A percentile compares a stretch with the other conserved stretches of the same genome.
phyloP scores from a whole-genome alignment of 495 filamentous ascomycete genomes.

The Lophiotrema nucula region DNA sequence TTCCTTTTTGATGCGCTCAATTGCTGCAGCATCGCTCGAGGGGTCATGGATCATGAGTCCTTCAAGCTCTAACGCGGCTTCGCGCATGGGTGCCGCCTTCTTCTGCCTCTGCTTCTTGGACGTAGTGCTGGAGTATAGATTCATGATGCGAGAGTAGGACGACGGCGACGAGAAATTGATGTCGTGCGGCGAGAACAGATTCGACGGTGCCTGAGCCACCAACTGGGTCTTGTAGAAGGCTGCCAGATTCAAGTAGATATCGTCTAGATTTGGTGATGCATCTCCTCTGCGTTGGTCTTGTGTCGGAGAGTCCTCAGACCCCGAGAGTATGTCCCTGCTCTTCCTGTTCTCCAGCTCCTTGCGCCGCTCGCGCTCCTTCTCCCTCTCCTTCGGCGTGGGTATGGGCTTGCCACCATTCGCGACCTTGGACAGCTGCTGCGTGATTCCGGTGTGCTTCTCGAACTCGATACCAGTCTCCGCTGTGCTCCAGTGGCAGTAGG shows the following conservation, averaged over 20 bases:
- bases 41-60: constrained; percentile 59
- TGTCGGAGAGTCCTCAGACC: constrained; percentile 17
- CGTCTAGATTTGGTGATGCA: constrained; percentile 51
- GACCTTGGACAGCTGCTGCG: constrained; percentile 68
- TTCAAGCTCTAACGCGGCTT: constrained; percentile 66
- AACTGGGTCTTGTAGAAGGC: constrained; percentile 59
- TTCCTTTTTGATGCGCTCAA: constrained; percentile 49
- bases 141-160: constrained; percentile 85
- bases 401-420: constrained; percentile 51
- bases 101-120: constrained; percentile 63
- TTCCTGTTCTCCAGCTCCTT: constrained; percentile 1
- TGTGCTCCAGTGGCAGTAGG: constrained; percentile 88
- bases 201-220: constrained; percentile 53
- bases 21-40: constrained; percentile 49
- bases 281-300: constrained; percentile 36
- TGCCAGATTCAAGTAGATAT: constrained; percentile 39
- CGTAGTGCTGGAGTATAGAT: constrained; percentile 70
- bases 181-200: constrained; percentile 43
- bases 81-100: constrained; percentile 71
- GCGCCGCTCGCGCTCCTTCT: constrained; percentile 35
- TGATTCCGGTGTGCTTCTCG: constrained; percentile 81
- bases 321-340: constrained; percentile 11
- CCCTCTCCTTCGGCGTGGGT: constrained; percentile 46
- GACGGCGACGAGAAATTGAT: constrained; percentile 74
- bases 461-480: constrained; percentile 87